Evolutionary conservation across 73 alveolate genomes (phyloP), one percentile per base, ranked within the genome.

Genomic region (Paramecium primaurelia): DNA sequence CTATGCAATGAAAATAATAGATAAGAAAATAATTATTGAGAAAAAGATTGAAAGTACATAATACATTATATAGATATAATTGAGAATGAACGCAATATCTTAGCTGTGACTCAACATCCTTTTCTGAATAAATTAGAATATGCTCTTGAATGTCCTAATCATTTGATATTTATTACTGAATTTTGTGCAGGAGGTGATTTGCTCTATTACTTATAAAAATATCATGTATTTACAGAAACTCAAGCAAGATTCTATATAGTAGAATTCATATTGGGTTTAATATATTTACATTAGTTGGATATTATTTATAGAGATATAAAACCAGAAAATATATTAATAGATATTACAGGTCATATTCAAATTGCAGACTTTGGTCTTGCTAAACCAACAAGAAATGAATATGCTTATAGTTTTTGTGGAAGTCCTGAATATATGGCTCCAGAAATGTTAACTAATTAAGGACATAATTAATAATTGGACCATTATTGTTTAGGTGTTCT

Each of bases 321-420:
- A 87, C 99, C 99, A 2, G 99, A 98, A 94, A 98, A 98, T 92
- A 95, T 98, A 22, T 86, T 98, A 83, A 95, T 98, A 26, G 98
- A 95, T 95, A 92, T 88, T 42, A 97, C 96, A 75, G 99, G 99
- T 36, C 99, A 98, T 95, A 89, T 89, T 6, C 51, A 83, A 45
- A 89, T 94, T 32, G 97, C 99, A 11, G 99, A 98, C 92, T 98
- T 98, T 95, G 99, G 99, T 1, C 80, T 98, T 10, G 97, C 99
- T 12, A 97, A 97, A 69, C 94, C 95, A 8, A 92, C 93, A 4
- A 83, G 68, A 12, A 91, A 73, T 22, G 60, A 73, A 37, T 37
- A 32, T 12, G 59, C 87, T 14, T 86, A 59, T 68, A 92, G 96
- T 32, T 92, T 94, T 36, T 94, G 97, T 92, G 97, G 97, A 3